Evolutionary conservation across 1,139 yeast species (phyloP), one percentile per base, ranked within the genome.

Genomic region (Saccharomyces hybrid): DNA sequence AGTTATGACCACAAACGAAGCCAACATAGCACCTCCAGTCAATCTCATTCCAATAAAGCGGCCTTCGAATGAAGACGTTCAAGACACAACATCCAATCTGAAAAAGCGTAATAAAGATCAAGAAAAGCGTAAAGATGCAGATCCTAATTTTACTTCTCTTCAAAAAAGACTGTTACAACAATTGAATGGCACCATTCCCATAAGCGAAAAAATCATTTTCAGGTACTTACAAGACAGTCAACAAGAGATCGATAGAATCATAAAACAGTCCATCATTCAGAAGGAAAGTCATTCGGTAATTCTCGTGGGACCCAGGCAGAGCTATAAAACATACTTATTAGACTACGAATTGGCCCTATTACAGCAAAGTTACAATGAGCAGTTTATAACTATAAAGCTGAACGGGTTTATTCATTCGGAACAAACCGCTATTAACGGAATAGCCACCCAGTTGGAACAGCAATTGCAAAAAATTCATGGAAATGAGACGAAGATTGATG

Each of bases 271-370:
- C 0, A 77, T 91, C 0, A 71, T 75, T 16, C 82, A 81, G 59
- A 79, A 81, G 42, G 95, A 89, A 61, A 93, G 96, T 4, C 90
- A 88, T 65, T 90, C 97, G 0, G 81, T 85, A 8, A 73, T 91
- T 9, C 57, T 93, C 1, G 77, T 89, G 50, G 99, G 99, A 0
- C 91, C 96, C 0, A 73, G 91, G 50, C 82, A 87, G 1, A 74
- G 83, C 4, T 97, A 96, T 0, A 93, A 93, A 67, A 77, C 95
- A 0, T 72, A 81, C 1, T 71, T 88, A 9, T 74, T 91, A 7
- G 78, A 85, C 49, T 71, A 75, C 5, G 88, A 88, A 0, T 59
- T 93, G 28, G 60, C 68, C 0, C 71, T 75, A n/a, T 71, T 90
- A 26, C 62, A 72, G 2, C 66, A 71, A 2, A 70, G 68, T 3